Percentiles rank a stretch among this genome's conserved stretches.
Evolutionary conservation across 345 rosid genomes (phyloP).

Genomic region (Arabidopsis arenosa): DNA sequence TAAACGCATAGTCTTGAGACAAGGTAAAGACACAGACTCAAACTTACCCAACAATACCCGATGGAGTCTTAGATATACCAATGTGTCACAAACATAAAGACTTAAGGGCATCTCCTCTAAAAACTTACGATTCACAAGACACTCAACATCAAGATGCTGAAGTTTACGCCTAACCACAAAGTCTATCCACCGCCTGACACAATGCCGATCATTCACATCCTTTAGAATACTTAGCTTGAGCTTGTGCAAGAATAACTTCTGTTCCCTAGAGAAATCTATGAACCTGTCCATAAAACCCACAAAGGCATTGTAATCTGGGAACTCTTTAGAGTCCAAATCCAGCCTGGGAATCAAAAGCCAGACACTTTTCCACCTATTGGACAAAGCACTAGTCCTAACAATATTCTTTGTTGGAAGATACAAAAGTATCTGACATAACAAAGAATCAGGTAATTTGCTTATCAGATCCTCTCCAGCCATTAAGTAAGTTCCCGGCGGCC

Average conservation of each 20-base stretch:
- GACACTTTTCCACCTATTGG: constrained; percentile 29
- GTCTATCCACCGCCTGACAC: neutral
- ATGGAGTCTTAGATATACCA: neutral
- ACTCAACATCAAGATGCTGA: neutral
- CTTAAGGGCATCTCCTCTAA: neutral
- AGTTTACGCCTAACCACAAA: neutral
- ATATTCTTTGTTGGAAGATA: neutral
- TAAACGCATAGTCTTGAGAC: constrained; percentile 17
- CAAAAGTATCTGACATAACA: constrained; percentile 13
- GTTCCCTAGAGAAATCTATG: too few relatives aligned
- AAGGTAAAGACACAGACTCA: neutral
- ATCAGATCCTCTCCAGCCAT: neutral
- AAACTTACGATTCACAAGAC: too few relatives aligned
- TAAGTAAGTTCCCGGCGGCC: neutral
- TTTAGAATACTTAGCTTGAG: too few relatives aligned
- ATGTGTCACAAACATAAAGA: neutral
- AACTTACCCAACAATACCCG: neutral
- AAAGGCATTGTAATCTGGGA: neutral
- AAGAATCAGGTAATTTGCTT: constrained; percentile 5
- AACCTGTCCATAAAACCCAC: neutral
- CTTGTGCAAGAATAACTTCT: too few relatives aligned
- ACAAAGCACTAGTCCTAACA: constrained; percentile 19
- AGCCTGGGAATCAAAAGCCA: constrained; percentile 5
- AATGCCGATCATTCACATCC: neutral
- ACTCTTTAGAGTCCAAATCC: neutral